These are phyloP conservation scores for Pterocarpus macrocarpus DNA, from an alignment of 306 rosid genomes.

Conservation along the genomic window DNA sequence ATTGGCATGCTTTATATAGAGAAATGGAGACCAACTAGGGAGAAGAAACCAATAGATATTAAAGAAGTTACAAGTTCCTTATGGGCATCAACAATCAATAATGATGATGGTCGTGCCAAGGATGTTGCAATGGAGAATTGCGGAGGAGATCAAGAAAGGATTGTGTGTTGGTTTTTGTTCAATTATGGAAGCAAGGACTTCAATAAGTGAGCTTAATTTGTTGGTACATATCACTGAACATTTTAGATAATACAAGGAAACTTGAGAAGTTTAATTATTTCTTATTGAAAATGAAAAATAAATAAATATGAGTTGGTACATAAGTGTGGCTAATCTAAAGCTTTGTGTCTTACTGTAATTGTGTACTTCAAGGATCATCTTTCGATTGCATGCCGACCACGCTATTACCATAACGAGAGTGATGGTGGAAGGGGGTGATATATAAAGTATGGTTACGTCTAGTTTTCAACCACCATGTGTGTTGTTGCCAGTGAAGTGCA, in stretches of 20 bases:
- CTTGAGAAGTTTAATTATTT: slow-evolving; percentile 8
- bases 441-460: slow-evolving; percentile 42
- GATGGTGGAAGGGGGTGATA: slow-evolving; percentile 22
- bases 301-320: slow-evolving; percentile 22
- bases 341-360: not conserved
- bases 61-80: slow-evolving; percentile 57
- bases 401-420: slow-evolving; percentile 42
- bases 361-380: slow-evolving; percentile 25
- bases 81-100: slow-evolving; percentile 57
- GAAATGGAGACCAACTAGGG: slow-evolving; percentile 38
- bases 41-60: slow-evolving; percentile 10
- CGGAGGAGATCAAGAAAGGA: slow-evolving; percentile 26
- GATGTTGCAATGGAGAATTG: slow-evolving; percentile 25
- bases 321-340: slow-evolving; percentile 37
- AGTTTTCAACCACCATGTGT: slow-evolving; percentile 39
- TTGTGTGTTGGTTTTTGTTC: slow-evolving; percentile 36
- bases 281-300: not conserved
- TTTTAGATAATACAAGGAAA: slow-evolving; percentile 4
- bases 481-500: not conserved
- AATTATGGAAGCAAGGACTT: slow-evolving; percentile 36
- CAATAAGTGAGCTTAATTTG: slow-evolving; percentile 11
- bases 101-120: slow-evolving; percentile 26
- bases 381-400: slow-evolving; percentile 50
- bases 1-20: slow-evolving; percentile 60
- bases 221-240: not conserved